Evolutionary conservation across 108 stramenopile genomes (phyloP).

Genomic region (Ochromonas danica): DNA sequence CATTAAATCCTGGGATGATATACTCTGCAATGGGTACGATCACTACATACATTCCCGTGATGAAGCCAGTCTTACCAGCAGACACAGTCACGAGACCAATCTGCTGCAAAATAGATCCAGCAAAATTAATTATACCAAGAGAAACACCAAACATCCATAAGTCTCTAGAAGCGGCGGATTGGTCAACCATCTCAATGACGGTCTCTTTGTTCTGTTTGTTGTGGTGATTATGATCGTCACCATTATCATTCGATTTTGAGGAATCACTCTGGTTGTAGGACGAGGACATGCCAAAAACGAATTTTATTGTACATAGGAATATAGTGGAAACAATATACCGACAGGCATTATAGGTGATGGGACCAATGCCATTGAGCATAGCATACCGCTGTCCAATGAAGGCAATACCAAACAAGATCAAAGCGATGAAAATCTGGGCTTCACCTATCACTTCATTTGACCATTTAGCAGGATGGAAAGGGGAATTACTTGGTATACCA

Average conservation of each 20-base stretch:
- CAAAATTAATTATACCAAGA: constrained; percentile 5
- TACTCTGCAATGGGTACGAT: constrained; percentile 20
- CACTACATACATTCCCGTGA: constrained; percentile 25
- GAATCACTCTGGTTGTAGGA: background rate
- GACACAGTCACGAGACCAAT: constrained; percentile 7
- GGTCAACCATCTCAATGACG: background rate
- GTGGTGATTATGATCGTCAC: background rate
- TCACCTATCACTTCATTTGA: background rate
- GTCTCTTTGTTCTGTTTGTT: background rate
- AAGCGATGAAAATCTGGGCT: background rate
- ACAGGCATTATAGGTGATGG: constrained; percentile 16
- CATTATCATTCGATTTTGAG: background rate
- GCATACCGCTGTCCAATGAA: constrained; percentile 5
- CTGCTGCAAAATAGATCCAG: background rate
- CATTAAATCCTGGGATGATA: background rate
- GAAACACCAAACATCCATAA: background rate
- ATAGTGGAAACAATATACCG: constrained; percentile 26
- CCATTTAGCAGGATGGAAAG: background rate
- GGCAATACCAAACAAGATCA: constrained; percentile 9
- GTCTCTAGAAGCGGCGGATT: background rate
- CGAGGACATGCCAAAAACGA: background rate
- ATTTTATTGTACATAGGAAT: background rate
- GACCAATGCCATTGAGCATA: constrained; percentile 30
- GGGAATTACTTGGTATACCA: background rate
- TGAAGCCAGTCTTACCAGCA: constrained; percentile 28